Evolutionary conservation across 768 basidiomycete species (phyloP).

Genomic region (Lentinula raphanica): DNA sequence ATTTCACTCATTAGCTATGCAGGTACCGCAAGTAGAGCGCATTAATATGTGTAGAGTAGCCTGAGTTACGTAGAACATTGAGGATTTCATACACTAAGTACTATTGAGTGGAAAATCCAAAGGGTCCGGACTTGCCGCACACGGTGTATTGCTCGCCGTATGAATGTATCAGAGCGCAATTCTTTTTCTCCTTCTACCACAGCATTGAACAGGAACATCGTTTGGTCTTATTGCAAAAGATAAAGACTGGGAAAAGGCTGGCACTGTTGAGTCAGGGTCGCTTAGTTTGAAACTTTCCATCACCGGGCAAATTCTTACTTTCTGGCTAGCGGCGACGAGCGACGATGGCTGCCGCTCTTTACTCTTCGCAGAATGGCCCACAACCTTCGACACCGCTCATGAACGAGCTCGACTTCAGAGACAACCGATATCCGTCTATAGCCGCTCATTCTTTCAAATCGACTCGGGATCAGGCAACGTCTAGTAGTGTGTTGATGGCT

Average conservation of each 20-base stretch:
- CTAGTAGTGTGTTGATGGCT: constrained; percentile 6
- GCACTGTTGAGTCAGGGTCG: constrained; percentile 4
- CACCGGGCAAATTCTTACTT: not conserved
- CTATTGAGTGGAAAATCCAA: not conserved
- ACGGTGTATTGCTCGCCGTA: not conserved
- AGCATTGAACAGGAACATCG: not conserved
- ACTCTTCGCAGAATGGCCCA: constrained; percentile 34
- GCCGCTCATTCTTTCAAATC: constrained; percentile 14
- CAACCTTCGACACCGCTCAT: constrained; percentile 38
- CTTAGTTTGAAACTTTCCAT: constrained; percentile 1
- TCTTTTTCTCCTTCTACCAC: not conserved
- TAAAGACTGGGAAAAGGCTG: not conserved
- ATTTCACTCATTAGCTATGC: constrained; percentile 2
- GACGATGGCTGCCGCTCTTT: constrained; percentile 48
- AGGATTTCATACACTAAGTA: not conserved
- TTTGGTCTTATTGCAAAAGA: not conserved
- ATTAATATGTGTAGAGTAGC: not conserved
- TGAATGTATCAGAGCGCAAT: not conserved
- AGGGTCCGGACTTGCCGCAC: not conserved
- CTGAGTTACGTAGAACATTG: not conserved
- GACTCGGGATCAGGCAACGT: not conserved
- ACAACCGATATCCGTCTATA: constrained; percentile 45
- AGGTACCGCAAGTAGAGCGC: constrained; percentile 54
- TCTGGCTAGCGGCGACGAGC: constrained; percentile 12
- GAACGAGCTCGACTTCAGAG: constrained; percentile 57